Percentiles rank a stretch among this genome's conserved stretches.
Evolutionary conservation across 495 filamentous ascomycete species (phyloP).

Genomic region (Aspergillus wentii): DNA sequence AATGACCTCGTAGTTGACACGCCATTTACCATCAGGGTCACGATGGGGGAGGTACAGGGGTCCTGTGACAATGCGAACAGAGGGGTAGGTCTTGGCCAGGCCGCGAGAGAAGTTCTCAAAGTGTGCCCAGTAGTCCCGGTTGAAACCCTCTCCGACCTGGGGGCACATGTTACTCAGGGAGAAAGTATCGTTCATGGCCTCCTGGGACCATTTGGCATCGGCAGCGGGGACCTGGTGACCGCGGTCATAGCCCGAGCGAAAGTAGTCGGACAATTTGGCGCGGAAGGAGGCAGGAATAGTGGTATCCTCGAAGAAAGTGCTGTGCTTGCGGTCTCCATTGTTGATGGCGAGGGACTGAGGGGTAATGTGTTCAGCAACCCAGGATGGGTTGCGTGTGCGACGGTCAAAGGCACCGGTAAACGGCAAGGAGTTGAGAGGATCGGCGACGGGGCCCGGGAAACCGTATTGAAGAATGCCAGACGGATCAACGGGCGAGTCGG

Average conservation of each 20-base stretch:
- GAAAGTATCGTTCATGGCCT: constrained; percentile 93
- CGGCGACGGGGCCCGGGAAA: constrained; percentile 85
- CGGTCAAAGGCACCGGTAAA: constrained; percentile 87
- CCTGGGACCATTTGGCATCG: constrained; percentile 91
- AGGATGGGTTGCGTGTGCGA: constrained; percentile 84
- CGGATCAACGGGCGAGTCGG: constrained; percentile 65
- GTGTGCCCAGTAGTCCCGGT: constrained; percentile 97
- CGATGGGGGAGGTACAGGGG: constrained; percentile 84
- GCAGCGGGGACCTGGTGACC: constrained; percentile 88
- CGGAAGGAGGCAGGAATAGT: constrained; percentile 81
- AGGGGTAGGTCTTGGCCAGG: constrained; percentile 75
- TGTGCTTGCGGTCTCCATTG: constrained; percentile 80
- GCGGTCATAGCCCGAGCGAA: constrained; percentile 74
- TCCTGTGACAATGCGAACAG: constrained; percentile 86
- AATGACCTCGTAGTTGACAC: constrained; percentile 95
- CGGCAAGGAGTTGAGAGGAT: constrained; percentile 68
- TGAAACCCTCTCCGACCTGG: constrained; percentile 96
- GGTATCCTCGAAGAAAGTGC: constrained; percentile 75
- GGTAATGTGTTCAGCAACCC: constrained; percentile 98
- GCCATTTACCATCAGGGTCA: constrained; percentile 87
- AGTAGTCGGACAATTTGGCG: constrained; percentile 87
- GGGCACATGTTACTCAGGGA: constrained; percentile 93
- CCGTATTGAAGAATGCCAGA: constrained; percentile 92
- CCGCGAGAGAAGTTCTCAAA: constrained; percentile 95
- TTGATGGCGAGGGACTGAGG: constrained; percentile 70